These are phyloP conservation scores for Vanderwaltozyma polyspora DNA, from an alignment of 805 yeast genomes.

Conservation along the genomic window DNA sequence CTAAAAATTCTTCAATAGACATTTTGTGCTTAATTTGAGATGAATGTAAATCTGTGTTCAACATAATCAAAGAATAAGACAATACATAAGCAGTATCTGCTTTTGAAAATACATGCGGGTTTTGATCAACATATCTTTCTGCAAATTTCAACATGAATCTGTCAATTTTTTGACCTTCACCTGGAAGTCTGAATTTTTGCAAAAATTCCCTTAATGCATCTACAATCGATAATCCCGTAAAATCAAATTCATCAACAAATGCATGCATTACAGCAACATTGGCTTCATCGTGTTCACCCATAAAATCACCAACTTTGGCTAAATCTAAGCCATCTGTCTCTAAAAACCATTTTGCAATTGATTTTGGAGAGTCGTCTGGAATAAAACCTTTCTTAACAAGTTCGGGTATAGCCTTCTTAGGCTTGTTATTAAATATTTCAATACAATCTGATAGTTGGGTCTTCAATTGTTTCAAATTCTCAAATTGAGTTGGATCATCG, in stretches of 20 bases:
- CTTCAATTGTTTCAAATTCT: conserved; percentile 70
- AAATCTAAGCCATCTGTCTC: conserved; percentile 72
- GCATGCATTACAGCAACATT: conserved; percentile 83
- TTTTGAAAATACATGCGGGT: conserved; percentile 76
- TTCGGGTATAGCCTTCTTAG: conserved; percentile 63
- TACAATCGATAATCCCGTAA: conserved; percentile 55
- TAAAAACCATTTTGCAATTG: conserved; percentile 65
- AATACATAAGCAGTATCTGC: conserved; percentile 91
- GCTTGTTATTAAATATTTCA: conserved; percentile 70
- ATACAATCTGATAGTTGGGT: conserved; percentile 71
- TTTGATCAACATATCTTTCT: conserved; percentile 77
- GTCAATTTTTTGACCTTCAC: conserved; percentile 96
- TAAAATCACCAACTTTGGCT: conserved; percentile 74
- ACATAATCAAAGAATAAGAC: conserved; percentile 83
- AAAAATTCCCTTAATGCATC: conserved; percentile 77
- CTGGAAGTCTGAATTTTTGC: conserved; percentile 88
- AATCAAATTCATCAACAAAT: conserved; percentile 82
- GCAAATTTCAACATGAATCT: conserved; percentile 96
- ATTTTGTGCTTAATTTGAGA: conserved; percentile 75
- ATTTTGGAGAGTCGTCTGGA: conserved; percentile 44
- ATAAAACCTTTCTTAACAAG: conserved; percentile 58
- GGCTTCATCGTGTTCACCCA: conserved; percentile 78
- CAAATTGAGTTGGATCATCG: conserved; percentile 79
- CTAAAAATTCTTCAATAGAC: conserved; percentile 78
- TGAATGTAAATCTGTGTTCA: conserved; percentile 91